Conservation (phyloP, 1,139 yeast genomes). For the Pichia sp. region DNA sequence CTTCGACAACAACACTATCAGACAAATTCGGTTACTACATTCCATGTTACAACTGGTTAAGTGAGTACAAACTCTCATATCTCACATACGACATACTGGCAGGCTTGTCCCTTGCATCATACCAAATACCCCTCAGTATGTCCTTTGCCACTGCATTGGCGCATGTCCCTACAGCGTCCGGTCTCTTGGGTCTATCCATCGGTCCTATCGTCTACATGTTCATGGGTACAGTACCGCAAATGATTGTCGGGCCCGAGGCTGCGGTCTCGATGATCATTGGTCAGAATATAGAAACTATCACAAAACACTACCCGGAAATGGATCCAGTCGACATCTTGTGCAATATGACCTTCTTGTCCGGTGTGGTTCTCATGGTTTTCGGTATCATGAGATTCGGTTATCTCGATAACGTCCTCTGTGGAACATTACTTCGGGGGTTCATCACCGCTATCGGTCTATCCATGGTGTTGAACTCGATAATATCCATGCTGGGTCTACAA, state of each 20-base stretch:
- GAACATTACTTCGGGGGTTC: constrained; percentile 83
- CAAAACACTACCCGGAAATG: constrained; percentile 49
- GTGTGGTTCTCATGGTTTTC: constrained; percentile 68
- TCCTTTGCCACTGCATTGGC: constrained; percentile 92
- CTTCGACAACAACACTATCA: constrained; percentile 10
- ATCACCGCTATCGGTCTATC: constrained; percentile 92
- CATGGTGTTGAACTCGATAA: constrained; percentile 76
- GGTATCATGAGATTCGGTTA: constrained; percentile 88
- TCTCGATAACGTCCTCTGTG: constrained; percentile 81
- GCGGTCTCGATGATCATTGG: constrained; percentile 92
- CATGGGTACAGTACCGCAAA: constrained; percentile 91
- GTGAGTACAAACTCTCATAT: constrained; percentile 50
- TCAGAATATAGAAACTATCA: constrained; percentile 74
- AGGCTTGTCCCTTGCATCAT: constrained; percentile 85
- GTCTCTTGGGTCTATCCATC: constrained; percentile 76
- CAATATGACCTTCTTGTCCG: constrained; percentile 74
- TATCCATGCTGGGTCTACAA: constrained; percentile 69
- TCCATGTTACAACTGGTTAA: constrained; percentile 81
- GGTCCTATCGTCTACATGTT: constrained; percentile 82
- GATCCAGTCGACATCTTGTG: constrained; percentile 69
- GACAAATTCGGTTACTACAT: constrained; percentile 63
- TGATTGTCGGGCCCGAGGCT: constrained; percentile 97
- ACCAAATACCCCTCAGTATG: constrained; percentile 86
- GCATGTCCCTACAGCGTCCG: constrained; percentile 85
- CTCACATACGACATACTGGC: constrained; percentile 78